Evolutionary conservation across 1,284 basidiomycete genomes (phyloP).

Genomic region (Entoloma clypeatum): DNA sequence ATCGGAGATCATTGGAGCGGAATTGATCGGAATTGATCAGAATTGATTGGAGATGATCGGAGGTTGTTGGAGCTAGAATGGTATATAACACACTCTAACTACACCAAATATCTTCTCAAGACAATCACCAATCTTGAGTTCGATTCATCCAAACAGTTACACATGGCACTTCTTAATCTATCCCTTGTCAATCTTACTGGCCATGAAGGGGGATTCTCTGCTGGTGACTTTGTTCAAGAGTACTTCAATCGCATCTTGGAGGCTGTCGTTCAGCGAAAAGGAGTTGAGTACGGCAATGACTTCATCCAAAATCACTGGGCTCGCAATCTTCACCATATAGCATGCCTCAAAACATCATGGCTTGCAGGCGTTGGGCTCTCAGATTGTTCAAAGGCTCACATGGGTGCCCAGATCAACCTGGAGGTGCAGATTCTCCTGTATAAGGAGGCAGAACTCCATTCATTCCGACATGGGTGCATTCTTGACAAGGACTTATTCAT

Average conservation of each 20-base stretch:
- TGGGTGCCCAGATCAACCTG: conserved; percentile 19
- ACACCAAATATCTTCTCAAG: conserved; percentile 24
- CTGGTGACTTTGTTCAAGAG: conserved; percentile 26
- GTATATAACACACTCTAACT: conserved; percentile 26
- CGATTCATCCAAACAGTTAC: conserved; percentile 18
- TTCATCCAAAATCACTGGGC: conserved; percentile 18
- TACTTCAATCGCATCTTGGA: conserved; percentile 24
- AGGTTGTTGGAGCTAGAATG: no score
- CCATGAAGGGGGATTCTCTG: conserved; percentile 12
- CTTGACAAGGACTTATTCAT: no score
- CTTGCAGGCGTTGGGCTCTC: conserved; percentile 21
- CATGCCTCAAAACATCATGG: conserved; percentile 20
- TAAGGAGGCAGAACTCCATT: no score
- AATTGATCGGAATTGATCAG: no score
- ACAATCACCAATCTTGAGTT: conserved; percentile 19
- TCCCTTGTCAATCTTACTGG: conserved; percentile 25
- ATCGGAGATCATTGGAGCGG: no score
- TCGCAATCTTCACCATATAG: conserved; percentile 23
- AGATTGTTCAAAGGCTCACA: conserved; percentile 14
- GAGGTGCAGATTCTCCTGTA: no score
- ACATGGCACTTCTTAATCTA: conserved; percentile 14
- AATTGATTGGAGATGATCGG: no score
- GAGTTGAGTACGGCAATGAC: conserved; percentile 16
- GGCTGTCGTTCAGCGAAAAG: conserved; percentile 20
- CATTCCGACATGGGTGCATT: no score